Evolutionary conservation across 148 eudicot genomes (phyloP).

Genomic region (Suaeda aralocaspica): DNA sequence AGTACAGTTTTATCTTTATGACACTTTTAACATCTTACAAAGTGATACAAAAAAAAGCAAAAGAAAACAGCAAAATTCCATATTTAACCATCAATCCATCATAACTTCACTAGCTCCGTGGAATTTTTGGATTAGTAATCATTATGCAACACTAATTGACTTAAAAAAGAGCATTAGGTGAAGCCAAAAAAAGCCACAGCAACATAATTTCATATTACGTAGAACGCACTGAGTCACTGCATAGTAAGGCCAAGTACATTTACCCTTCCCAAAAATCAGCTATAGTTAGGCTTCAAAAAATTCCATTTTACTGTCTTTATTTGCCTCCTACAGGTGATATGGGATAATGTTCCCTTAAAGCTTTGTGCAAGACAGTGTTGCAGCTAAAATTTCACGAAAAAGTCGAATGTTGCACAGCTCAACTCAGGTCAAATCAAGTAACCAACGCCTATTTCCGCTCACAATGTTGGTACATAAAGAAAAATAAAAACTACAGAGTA

Average conservation of each 20-base stretch:
- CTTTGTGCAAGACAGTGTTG: not conserved
- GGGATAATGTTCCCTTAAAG: not conserved
- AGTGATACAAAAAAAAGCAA: too few relatives aligned
- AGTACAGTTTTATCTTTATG: too few relatives aligned
- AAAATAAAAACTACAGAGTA: not conserved
- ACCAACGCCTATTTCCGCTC: constrained; percentile 8
- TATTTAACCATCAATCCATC: too few relatives aligned
- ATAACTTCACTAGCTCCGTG: too few relatives aligned
- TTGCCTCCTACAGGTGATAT: not conserved
- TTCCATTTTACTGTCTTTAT: not conserved
- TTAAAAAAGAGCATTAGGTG: not conserved
- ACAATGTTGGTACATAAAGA: not conserved
- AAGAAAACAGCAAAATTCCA: too few relatives aligned
- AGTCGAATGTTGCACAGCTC: not conserved
- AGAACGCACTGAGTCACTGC: not conserved
- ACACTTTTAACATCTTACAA: too few relatives aligned
- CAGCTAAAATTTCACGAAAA: not conserved
- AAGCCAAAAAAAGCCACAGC: not conserved
- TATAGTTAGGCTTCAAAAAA: not conserved
- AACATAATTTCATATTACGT: not conserved
- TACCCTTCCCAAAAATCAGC: not conserved
- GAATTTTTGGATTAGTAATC: too few relatives aligned
- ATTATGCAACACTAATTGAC: not conserved
- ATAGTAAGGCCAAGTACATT: not conserved
- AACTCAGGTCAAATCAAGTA: not conserved